phyloP scores from a whole-genome alignment of 2,329 filamentous ascomycete genomes.

The Apiospora hydei region DNA sequence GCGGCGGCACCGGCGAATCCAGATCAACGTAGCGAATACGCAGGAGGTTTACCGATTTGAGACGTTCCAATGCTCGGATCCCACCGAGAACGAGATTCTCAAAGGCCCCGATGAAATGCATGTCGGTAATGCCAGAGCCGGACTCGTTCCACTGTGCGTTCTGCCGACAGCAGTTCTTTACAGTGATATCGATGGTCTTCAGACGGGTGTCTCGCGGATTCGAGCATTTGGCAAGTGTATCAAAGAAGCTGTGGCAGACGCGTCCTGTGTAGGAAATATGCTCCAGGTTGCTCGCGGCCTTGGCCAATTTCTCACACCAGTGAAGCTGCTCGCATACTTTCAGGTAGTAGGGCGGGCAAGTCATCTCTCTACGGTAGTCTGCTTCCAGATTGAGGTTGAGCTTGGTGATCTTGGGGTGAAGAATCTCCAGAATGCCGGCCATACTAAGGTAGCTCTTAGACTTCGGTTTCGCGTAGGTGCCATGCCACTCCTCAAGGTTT shows the following conservation, averaged over 20 bases:
- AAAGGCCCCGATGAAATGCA: slow-evolving; percentile 75
- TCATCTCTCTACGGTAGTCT: slow-evolving; percentile 71
- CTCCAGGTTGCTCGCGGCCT: slow-evolving; percentile 67
- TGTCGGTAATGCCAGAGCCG: slow-evolving; percentile 74
- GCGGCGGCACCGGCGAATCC: slow-evolving; percentile 72
- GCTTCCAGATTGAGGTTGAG: slow-evolving; percentile 75
- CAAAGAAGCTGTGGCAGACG: slow-evolving; percentile 74
- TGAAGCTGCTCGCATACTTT: slow-evolving; percentile 68
- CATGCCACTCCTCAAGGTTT: slow-evolving; percentile 68
- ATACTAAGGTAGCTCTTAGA: slow-evolving; percentile 77
- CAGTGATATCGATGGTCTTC: slow-evolving; percentile 73
- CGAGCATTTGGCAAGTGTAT: slow-evolving; percentile 58
- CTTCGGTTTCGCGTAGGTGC: slow-evolving; percentile 75
- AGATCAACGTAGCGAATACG: slow-evolving; percentile 79
- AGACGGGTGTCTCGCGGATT: slow-evolving; percentile 59
- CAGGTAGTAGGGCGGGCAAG: slow-evolving; percentile 65
- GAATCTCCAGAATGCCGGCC: slow-evolving; percentile 64
- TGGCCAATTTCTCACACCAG: slow-evolving; percentile 70
- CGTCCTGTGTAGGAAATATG: slow-evolving; percentile 77
- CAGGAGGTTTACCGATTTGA: slow-evolving; percentile 68
- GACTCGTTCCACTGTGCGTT: slow-evolving; percentile 64
- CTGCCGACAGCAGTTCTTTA: slow-evolving; percentile 76
- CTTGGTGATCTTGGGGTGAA: slow-evolving; percentile 66
- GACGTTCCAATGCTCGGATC: slow-evolving; percentile 64
- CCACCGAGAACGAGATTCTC: slow-evolving; percentile 72